Evolutionary conservation across 768 basidiomycete genomes (phyloP).

Genomic region (Fomitopsis serialis): DNA sequence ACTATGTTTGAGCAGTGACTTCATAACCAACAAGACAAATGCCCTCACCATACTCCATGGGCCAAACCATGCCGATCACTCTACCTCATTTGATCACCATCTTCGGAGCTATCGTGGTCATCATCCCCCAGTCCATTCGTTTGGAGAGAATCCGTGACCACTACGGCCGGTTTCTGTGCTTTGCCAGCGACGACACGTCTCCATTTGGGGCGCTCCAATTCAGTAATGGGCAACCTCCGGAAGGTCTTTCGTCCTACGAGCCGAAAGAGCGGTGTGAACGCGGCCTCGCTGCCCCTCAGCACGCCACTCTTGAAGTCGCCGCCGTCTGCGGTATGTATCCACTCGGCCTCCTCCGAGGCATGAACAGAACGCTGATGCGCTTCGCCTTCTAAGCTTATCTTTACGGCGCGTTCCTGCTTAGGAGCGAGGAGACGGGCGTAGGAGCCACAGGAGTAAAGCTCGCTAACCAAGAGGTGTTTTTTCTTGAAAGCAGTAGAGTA

Average conservation of each 20-base stretch:
- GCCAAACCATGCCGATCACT: no score
- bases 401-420: neutral
- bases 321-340: neutral
- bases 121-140: no score
- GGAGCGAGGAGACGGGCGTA: conserved; percentile 5
- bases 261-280: neutral
- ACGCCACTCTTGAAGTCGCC: conserved; percentile 3
- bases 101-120: no score
- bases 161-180: neutral
- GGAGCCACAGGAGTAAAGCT: conserved; percentile 1
- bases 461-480: neutral
- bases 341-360: neutral
- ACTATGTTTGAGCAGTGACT: no score
- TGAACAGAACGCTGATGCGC: neutral
- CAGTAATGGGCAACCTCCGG: neutral
- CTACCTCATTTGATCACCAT: no score
- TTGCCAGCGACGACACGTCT: neutral
- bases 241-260: neutral
- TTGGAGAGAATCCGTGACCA: no score
- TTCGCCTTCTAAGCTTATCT: neutral
- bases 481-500: neutral
- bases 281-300: neutral
- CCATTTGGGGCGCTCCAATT: neutral
- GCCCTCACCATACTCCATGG: no score
- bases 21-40: no score